Base-by-base conservation (phyloP, 2,329 filamentous ascomycete genomes). In the Trichoderma pleuroti region DNA sequence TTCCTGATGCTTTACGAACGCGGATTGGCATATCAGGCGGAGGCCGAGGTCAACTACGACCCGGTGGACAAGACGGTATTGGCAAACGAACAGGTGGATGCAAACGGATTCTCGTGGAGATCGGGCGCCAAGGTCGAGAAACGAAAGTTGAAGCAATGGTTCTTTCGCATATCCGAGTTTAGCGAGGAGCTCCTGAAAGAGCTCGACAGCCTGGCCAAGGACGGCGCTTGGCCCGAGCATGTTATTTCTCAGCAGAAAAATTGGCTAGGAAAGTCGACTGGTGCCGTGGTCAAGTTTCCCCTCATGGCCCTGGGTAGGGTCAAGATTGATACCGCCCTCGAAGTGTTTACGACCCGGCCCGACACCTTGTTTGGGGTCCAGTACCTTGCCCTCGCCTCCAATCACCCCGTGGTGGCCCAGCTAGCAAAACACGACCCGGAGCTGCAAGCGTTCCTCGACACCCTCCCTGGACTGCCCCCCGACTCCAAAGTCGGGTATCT, bases 41-140 rank as follows among this genome's bases (percentile, higher is more conserved):
- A 96, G 75, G 92, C 93, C 24, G 82, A 94, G 73, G 94, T 97
- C 75, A 97, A 97, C 80, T 97, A 93, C 82, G 94, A 97, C 75
- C 94, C 94, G 1, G 87, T 97, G 32, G 94, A 97, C 78, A 91
- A 92, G 78, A 97, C 94, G 0, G 94, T 97, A 18, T 84, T 97
- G 71, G 94, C 94, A 12, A 97, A 97, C 78, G 94, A 97, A 80
- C 94, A 97, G 81, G 93, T 97, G n/a, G 93, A 97, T 78, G 86
- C 91, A 63, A 91, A 93, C 77, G 94, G 94, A 36, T 88, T 85
- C 75, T 97, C 93, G 2, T 97, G 94, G 94, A 88, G 93, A 70
- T 96, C 93, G 1, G 93, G 93, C 11, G 93, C 92, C 63, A 90
- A 92, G 78, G 93, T 97, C 21, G 91, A 96, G 80, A 92, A 94